Evolutionary conservation across 306 rosid genomes (phyloP), one percentile per base, ranked within the genome.

Genomic region (Luffa aegyptiaca): DNA sequence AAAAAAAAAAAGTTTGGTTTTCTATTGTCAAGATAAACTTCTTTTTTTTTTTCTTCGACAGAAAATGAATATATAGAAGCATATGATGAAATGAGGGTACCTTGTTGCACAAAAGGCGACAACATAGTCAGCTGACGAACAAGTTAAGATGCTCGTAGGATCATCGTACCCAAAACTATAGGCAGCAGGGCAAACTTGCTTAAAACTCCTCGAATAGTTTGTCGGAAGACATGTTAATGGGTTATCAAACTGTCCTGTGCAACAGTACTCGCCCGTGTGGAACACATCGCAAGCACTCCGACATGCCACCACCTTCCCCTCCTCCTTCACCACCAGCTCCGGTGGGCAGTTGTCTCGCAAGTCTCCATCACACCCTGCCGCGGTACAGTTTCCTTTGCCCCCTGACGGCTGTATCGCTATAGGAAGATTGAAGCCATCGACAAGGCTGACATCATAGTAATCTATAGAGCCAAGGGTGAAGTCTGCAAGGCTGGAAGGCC

Each of bases 391-490:
- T 48, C 77, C 77, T 44, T 72, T 72, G 3, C 58, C 77, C 0
- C 58, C 77, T 1, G 42, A 26, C 82, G 94, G 76, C n/a, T 84
- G 77, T 13, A 92, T 85, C 0, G 80, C 81, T 20, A 92, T 70
- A 3, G 97, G 90, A 80, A 92, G 41, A 81, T 92, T 88, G 83
- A 92, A 92, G 2, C 94, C 94, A 80, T 92, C 89, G 0, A 90
- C 97, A 69, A 87, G 88, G 84, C 90, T 90, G 53, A 87, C 86
- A 80, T 90, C 97, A 52, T 88, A 90, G 26, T 17, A 92, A 80
- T 92, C 88, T 3, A n/a, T 71, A 0, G 79, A 84, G 4, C 88
- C 88, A 5, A 90, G 92, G 42, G 82, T 83, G 42, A 90, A 88
- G 11, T 92, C 92, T 0, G 92, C 93, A 37, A 85, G 77, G 7